phyloP scores from a whole-genome alignment of 768 basidiomycete genomes.

The Postia placenta region DNA sequence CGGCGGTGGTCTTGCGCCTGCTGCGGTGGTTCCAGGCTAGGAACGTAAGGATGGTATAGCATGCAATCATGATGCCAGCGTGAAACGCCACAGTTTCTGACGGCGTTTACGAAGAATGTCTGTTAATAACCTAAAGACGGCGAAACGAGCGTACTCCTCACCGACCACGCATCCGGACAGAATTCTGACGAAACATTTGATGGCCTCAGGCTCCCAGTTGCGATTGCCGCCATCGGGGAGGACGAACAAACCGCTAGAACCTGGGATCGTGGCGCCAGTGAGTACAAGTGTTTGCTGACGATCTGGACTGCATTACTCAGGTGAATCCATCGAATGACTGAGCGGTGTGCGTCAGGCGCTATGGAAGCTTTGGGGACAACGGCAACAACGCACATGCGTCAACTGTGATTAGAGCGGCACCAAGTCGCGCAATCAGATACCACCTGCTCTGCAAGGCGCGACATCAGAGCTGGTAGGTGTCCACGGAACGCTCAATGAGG shows the following conservation, averaged over 20 bases:
- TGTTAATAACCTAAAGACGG: not conserved
- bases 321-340: slow-evolving; percentile 78
- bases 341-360: not conserved
- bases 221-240: slow-evolving; percentile 8
- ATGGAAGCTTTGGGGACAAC: not conserved
- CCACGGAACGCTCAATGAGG: too few relatives aligned
- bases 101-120: not conserved
- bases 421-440: slow-evolving; percentile 54
- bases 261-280: slow-evolving; percentile 3
- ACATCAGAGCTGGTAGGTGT: slow-evolving; percentile 12
- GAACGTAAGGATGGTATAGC: slow-evolving; percentile 42
- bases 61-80: slow-evolving; percentile 53
- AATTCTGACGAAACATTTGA: slow-evolving; percentile 48
- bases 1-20: slow-evolving; percentile 8
- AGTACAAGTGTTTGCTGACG: not conserved
- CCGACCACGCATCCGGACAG: slow-evolving; percentile 62
- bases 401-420: slow-evolving; percentile 48
- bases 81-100: slow-evolving; percentile 77
- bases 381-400: slow-evolving; percentile 62
- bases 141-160: slow-evolving; percentile 20
- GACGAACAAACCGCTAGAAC: slow-evolving; percentile 9
- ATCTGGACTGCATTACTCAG: slow-evolving; percentile 38
- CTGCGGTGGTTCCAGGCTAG: slow-evolving; percentile 16
- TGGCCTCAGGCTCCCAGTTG: slow-evolving; percentile 48
- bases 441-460: slow-evolving; percentile 44